Evolutionary conservation across 768 basidiomycete genomes (phyloP).

Genomic region (Auriscalpium vulgare): DNA sequence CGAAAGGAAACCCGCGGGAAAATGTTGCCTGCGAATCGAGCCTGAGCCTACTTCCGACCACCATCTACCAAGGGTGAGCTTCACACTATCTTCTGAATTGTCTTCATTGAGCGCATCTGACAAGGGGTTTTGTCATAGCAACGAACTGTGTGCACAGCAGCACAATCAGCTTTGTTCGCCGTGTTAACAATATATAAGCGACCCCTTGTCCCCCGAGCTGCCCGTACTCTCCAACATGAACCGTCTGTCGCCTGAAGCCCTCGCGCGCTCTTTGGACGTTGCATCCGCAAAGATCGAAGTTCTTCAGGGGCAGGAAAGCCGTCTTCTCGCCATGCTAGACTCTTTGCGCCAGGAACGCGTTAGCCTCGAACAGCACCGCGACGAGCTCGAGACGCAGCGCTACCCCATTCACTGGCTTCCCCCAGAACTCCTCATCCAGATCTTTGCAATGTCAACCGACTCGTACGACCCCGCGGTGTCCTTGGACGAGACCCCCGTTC

Average conservation of each 20-base stretch:
- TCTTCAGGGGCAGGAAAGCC: constrained; percentile 1
- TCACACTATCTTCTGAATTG: too few species aligned
- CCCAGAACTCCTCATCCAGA: constrained; percentile 11
- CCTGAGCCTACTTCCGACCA: too few species aligned
- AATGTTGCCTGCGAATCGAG: too few species aligned
- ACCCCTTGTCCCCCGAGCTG: too few species aligned
- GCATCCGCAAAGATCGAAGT: constrained; percentile 3
- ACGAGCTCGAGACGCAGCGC: neutral
- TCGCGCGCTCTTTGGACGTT: neutral
- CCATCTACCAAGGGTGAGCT: too few species aligned
- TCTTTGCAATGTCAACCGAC: constrained; percentile 5
- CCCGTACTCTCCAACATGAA: neutral
- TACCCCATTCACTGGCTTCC: constrained; percentile 10
- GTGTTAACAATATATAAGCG: too few species aligned
- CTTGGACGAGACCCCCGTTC: constrained; percentile 5
- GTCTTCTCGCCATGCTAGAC: constrained; percentile 10
- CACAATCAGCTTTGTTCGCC: too few species aligned
- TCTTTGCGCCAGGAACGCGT: neutral
- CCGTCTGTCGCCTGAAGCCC: neutral
- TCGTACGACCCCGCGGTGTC: neutral
- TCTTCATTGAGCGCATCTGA: too few species aligned
- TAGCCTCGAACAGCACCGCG: constrained; percentile 1
- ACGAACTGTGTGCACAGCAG: too few species aligned
- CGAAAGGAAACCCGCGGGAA: too few species aligned
- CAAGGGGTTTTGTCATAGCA: too few species aligned